Evolutionary conservation across 192 early-diverging fungal species (phyloP), one percentile per base, ranked within the genome.

Genomic region (Coemansia sp.): DNA sequence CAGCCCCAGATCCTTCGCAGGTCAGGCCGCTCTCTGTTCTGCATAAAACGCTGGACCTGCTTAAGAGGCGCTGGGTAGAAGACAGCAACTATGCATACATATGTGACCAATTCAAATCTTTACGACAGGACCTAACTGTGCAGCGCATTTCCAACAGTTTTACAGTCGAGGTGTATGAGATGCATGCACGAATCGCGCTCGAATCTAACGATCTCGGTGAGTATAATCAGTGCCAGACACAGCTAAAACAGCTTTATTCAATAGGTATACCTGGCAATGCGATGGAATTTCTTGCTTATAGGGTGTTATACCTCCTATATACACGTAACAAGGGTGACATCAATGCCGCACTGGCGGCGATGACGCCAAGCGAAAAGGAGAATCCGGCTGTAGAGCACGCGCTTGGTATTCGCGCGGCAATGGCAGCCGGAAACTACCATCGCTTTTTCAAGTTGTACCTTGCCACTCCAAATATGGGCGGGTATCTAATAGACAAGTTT

Each of bases 181-280:
- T 84, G 19, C 94, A 99, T 82, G 95, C 94, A 19, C 80, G 97
- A 51, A 97, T 98, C 65, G 97, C 97, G 11, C 71, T 98, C 52
- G 97, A 97, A 77, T 95, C 92, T 82, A 90, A 91, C 51, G 97
- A 99, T 70, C 83, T 99, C 23, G 95, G 95, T 68, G 97, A 99
- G 84, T 99, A 90, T 81, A 99, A 99, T 66, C 95, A 97, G 70
- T 98, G 95, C 73, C 94, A 96, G 76, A 94, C 92, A 5, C 95
- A 98, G 74, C 80, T 99, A 39, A 94, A 93, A 70, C 86, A 92
- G 46, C 82, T 99, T 23, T 98, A 98, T 72, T 71, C 82, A 52
- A 75, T 86, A 54, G 85, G 87, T 30, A 73, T 93, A 22, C 70
- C 83, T 22, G 95, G 94, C 42, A 81, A 89, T 62, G 84, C 86